Conservation (phyloP, 2,329 filamentous ascomycete genomes). For the Microsporum audouinii region DNA sequence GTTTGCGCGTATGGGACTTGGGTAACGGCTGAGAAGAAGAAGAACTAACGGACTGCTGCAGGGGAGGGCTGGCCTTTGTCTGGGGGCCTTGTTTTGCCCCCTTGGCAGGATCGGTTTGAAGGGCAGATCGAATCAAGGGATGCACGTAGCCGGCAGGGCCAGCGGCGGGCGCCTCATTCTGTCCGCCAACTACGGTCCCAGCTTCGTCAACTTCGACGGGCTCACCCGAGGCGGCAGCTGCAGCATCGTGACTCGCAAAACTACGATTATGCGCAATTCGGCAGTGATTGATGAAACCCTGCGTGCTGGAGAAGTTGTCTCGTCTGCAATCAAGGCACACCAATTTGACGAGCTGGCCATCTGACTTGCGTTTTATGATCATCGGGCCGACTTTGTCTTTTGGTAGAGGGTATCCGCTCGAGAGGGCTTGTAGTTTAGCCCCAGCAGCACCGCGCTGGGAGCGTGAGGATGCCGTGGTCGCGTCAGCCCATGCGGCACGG, state of each 20-base stretch:
- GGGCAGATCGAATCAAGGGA: conserved; percentile 49
- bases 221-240: conserved; percentile 76
- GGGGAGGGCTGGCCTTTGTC: conserved; percentile 14
- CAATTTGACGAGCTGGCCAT: conserved; percentile 77
- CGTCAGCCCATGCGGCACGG: conserved; percentile 59
- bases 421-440: conserved; percentile 57
- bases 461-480: conserved; percentile 44
- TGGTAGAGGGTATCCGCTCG: conserved; percentile 58
- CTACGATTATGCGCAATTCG: conserved; percentile 88
- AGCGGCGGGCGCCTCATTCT: conserved; percentile 22
- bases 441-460: conserved; percentile 48
- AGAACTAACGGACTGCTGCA: conserved; percentile 10
- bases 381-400: conserved; percentile 76
- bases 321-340: conserved; percentile 80
- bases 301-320: conserved; percentile 88
- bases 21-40: neutral
- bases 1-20: neutral
- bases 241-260: conserved; percentile 92
- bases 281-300: conserved; percentile 99
- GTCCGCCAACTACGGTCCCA: conserved; percentile 36
- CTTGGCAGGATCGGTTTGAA: conserved; percentile 28
- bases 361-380: conserved; percentile 67
- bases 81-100: conserved; percentile 12
- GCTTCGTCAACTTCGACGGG: conserved; percentile 60
- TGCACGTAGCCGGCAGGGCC: conserved; percentile 46